Conservation (phyloP, 192 early-diverging fungal species). For the Rhizoclosmatium globosum region DNA sequence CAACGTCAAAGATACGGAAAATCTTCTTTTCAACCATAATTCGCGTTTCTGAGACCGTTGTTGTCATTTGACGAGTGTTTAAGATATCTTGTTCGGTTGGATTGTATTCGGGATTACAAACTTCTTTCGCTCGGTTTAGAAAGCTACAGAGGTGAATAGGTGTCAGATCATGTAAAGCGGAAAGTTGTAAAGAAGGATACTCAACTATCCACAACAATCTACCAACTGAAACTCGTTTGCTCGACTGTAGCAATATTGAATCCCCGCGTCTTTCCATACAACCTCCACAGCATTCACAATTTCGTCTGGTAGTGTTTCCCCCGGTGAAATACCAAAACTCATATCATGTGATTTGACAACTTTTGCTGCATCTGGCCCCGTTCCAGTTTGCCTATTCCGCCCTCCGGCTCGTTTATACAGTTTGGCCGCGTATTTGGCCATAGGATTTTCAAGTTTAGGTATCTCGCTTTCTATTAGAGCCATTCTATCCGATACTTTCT, state of each 20-base stretch:
- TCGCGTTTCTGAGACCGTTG: conserved; percentile 71
- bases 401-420: conserved; percentile 12
- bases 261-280: conserved; percentile 54
- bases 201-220: conserved; percentile 56
- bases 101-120: conserved; percentile 58
- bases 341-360: conserved; percentile 50
- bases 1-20: conserved; percentile 70
- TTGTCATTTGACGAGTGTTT: conserved; percentile 72
- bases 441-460: conserved; percentile 81
- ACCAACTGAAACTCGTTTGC: conserved; percentile 56
- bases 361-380: conserved; percentile 36
- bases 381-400: conserved; percentile 19
- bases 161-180: background rate
- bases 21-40: conserved; percentile 63
- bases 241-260: conserved; percentile 46
- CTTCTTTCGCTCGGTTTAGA: conserved; percentile 86
- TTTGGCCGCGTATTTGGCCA: conserved; percentile 24
- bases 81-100: conserved; percentile 78
- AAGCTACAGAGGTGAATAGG: conserved; percentile 66
- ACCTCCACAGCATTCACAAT: conserved; percentile 32
- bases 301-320: conserved; percentile 45
- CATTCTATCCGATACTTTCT: conserved; percentile 71
- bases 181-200: conserved; percentile 32
- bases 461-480: conserved; percentile 72
- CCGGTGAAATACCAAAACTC: conserved; percentile 49